phyloP scores from a whole-genome alignment of 1,284 basidiomycete species.

The Austroboletus olivaceoglutinosus region DNA sequence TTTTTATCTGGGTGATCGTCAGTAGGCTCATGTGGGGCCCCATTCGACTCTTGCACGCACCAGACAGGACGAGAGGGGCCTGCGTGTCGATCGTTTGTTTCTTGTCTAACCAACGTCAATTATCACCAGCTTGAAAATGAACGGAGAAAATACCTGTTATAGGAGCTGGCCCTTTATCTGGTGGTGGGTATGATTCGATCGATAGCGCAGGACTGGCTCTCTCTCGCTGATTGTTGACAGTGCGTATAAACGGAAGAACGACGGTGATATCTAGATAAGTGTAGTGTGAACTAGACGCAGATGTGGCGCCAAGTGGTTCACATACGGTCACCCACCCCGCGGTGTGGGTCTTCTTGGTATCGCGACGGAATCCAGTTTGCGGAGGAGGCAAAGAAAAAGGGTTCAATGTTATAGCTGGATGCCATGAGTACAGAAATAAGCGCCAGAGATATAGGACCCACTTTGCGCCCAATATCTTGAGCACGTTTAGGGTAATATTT shows the following conservation, averaged over 20 bases:
- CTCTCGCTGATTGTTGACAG: conserved; percentile 25
- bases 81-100: conserved; percentile 51
- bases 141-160: conserved; percentile 22
- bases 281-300: not conserved
- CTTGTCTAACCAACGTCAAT: conserved; percentile 10
- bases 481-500: conserved; percentile 41
- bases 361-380: conserved; percentile 55
- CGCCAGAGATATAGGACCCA: conserved; percentile 17
- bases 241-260: conserved; percentile 46
- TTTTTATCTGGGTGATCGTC: conserved; percentile 16
- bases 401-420: conserved; percentile 41
- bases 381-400: conserved; percentile 58
- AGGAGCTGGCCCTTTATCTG: not conserved
- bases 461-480: conserved; percentile 51
- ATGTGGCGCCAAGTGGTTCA: not conserved
- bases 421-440: conserved; percentile 2
- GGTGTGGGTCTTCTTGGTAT: conserved; percentile 45
- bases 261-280: conserved; percentile 45
- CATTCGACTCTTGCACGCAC: not conserved
- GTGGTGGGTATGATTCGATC: not conserved
- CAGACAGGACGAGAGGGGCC: conserved; percentile 42
- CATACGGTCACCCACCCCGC: conserved; percentile 47
- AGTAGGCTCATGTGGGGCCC: not conserved
- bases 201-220: conserved; percentile 8
- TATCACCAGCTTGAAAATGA: not conserved